Base-by-base conservation (phyloP, 768 basidiomycete genomes). In the Pholiota molesta region DNA sequence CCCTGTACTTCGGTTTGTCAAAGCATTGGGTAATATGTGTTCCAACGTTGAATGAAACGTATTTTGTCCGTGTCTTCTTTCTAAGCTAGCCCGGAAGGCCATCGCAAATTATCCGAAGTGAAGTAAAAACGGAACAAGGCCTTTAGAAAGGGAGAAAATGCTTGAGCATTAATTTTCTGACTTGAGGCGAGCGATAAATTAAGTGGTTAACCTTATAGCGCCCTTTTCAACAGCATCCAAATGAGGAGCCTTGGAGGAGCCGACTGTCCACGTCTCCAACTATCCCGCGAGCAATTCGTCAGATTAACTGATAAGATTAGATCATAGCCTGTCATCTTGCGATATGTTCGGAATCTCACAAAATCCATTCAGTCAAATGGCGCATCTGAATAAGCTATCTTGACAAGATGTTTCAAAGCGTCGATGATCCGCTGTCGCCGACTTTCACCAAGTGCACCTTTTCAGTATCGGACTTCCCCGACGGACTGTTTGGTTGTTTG, bases 241-340 rank as follows among this genome's bases (percentile, higher is more conserved):
- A 1, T 37, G 14, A 14, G 10, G 3, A n/a, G n/a, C n/a, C n/a
- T n/a, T n/a, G n/a, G n/a, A n/a, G n/a, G n/a, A 37, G 35, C 13
- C 0, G 35, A 37, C 9, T 37, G 35, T 31, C 31, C 31, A 7
- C 31, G 31, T 5, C 31, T 31, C 6, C 35, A 37, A 37, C 31
- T 37, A 29, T 37, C 31, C n/a, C 11, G 29, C 17, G 33, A 37
- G 9, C 1, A 35, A 13, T n/a, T 40, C 37, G 13, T 40, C 40
- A 35, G 23, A 56, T 40, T 21, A 8, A 56, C 40, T 9, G 57
- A 58, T 58, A 37, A 58, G 57, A 58, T 58, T 51, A 58, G 57
- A 58, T 58, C 35, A 51, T 17, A 14, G 8, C 14, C 13, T 55
- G 57, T 58, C 45, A 58, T 49, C 21, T 9, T 52, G 47, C 57